Base-by-base conservation (phyloP, 139 green algal genomes). In the Chlorella vulgaris region DNA sequence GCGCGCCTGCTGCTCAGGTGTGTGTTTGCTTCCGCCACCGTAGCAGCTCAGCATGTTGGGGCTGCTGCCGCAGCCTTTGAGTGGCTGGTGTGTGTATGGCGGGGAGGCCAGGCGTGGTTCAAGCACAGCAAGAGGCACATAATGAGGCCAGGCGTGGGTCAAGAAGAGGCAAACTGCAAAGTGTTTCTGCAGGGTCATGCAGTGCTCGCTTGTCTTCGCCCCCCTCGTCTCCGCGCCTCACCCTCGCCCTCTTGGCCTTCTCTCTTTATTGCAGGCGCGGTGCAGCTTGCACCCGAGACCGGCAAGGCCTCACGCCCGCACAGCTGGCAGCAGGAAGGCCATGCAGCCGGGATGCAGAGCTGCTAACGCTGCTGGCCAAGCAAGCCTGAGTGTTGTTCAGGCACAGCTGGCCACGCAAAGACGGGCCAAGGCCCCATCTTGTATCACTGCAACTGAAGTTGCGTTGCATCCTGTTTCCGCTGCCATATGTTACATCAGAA, bases 1-100 rank as follows among this genome's bases (percentile, higher is more conserved):
- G 67, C 66, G 40, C 53, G 55, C n/a, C 47, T 83, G 65, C 77
- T 83, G 65, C 77, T 81, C 26, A 69, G 39, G 74, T 67, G 74
- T 7, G 73, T 22, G 47, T n/a, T n/a, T 1, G 29, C 7, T 6
- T 15, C 61, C 31, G 61, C 13, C 26, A 19, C 61, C 2, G 61
- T 31, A 24, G 61, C 29, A 35, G 28, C 61, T 4, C 4, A 29
- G 8, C 60, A n/a, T n/a, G n/a, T n/a, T n/a, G n/a, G n/a, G n/a
- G n/a, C n/a, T n/a, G n/a, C n/a, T 22, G 47, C 47, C 47, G 47
- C 15, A 10, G 47, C 47, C n/a, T n/a, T 58, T 58, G 47, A 10
- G 10, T 58, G 47, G 47, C 47, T 58, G 47, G 47, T 58, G 47
- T 58, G 47, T 58, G 47, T 58, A n/a, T n/a, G n/a, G n/a, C n/a